These are phyloP conservation scores for Amborella trichopoda DNA, from an alignment of 164 flowering plant genomes.

Conservation along the genomic window DNA sequence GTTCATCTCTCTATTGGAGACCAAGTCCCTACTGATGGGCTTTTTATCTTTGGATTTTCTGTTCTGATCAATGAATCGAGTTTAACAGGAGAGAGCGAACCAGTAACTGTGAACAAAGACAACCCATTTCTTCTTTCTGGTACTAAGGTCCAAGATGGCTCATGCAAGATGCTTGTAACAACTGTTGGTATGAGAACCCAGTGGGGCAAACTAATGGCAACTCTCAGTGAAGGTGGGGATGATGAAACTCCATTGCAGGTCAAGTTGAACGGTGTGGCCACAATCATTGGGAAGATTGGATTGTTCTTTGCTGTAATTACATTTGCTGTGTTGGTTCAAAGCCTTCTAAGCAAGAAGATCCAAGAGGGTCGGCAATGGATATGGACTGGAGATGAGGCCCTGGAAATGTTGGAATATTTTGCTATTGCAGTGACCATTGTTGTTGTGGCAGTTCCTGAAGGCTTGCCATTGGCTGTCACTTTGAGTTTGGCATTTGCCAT, in stretches of 20 bases:
- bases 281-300: slow-evolving; percentile 88
- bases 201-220: slow-evolving; percentile 98
- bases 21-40: slow-evolving; percentile 94
- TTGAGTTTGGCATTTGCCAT: slow-evolving; percentile 97
- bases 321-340: slow-evolving; percentile 80
- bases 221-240: slow-evolving; percentile 95
- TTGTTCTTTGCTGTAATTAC: slow-evolving; percentile 86
- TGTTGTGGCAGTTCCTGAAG: slow-evolving; percentile 98
- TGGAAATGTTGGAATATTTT: slow-evolving; percentile 71
- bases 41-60: slow-evolving; percentile 80
- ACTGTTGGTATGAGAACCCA: slow-evolving; percentile 99
- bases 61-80: slow-evolving; percentile 82
- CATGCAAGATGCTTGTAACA: slow-evolving; percentile 92
- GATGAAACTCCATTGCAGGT: slow-evolving; percentile 97
- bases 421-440: slow-evolving; percentile 96
- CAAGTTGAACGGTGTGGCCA: slow-evolving; percentile 92
- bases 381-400: slow-evolving; percentile 80
- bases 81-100: slow-evolving; percentile 91
- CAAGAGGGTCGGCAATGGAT: slow-evolving; percentile 51
- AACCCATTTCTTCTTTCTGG: slow-evolving; percentile 91
- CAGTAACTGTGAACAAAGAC: slow-evolving; percentile 36
- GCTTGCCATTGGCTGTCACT: slow-evolving; percentile 90
- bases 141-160: slow-evolving; percentile 94
- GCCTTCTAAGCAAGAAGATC: slow-evolving; percentile 48
- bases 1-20: slow-evolving; percentile 91